A percentile compares a stretch with the other conserved stretches of the same genome.
Conservation (phyloP, 306 rosid species). For the Cucumis cinereus region DNA sequence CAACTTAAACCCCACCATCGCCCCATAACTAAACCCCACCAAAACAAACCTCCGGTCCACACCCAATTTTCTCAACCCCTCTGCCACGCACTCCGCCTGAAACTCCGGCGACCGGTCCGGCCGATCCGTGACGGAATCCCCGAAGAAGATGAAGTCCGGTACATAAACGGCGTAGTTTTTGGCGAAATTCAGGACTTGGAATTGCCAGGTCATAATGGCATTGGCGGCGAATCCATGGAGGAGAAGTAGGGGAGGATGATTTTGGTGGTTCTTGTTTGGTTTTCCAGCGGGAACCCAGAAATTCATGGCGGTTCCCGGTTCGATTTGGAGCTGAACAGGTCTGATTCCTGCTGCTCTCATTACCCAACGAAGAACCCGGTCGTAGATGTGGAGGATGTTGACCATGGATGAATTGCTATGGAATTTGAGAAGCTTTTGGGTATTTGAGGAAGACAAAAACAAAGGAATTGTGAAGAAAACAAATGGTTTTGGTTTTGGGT, state of each 20-base stretch:
- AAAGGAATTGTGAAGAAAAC: no score
- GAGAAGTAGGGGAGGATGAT: slow-evolving; percentile 17
- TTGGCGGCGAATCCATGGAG: slow-evolving; percentile 27
- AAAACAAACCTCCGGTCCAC: slow-evolving; percentile 22
- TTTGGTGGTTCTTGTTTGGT: background rate
- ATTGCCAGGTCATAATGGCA: slow-evolving; percentile 31
- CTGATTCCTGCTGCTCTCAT: slow-evolving; percentile 16
- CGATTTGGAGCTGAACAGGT: slow-evolving; percentile 20
- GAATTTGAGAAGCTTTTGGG: no score
- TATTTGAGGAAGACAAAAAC: no score
- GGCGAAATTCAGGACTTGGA: slow-evolving; percentile 21
- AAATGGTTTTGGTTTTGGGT: no score
- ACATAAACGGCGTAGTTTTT: slow-evolving; percentile 23
- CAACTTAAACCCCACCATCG: slow-evolving; percentile 34
- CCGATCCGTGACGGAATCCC: slow-evolving; percentile 22
- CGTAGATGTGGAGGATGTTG: slow-evolving; percentile 18
- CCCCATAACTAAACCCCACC: slow-evolving; percentile 28
- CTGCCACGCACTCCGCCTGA: slow-evolving; percentile 32
- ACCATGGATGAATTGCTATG: slow-evolving; percentile 6
- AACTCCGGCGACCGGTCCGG: slow-evolving; percentile 22
- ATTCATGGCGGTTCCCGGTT: slow-evolving; percentile 28
- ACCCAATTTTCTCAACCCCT: slow-evolving; percentile 27
- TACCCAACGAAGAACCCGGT: background rate
- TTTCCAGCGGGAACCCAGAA: slow-evolving; percentile 21
- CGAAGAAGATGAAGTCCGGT: slow-evolving; percentile 33